Evolutionary conservation across 345 rosid species (phyloP).

Genomic region (Excoecaria agallocha): DNA sequence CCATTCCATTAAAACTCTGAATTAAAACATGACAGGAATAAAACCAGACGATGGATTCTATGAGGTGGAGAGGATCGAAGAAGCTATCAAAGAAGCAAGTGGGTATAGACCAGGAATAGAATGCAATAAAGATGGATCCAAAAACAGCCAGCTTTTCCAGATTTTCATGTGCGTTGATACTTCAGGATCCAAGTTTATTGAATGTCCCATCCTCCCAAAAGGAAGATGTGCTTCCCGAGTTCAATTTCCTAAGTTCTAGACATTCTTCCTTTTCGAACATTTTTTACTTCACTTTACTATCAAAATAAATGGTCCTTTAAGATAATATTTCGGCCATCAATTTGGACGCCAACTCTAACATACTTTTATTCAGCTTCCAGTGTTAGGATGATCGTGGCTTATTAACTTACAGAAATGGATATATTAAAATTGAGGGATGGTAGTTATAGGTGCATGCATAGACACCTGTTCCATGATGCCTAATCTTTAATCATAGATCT

Average conservation of each 20-base stretch:
- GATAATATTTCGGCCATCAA: too few relatives aligned
- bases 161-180: slow-evolving; percentile 67
- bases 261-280: background rate
- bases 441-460: too few relatives aligned
- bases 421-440: too few relatives aligned
- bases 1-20: background rate
- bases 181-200: slow-evolving; percentile 56
- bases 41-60: slow-evolving; percentile 60
- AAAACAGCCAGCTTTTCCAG: slow-evolving; percentile 50
- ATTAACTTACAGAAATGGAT: too few relatives aligned
- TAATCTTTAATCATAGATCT: too few relatives aligned
- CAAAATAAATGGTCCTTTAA: too few relatives aligned
- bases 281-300: too few relatives aligned
- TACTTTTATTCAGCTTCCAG: too few relatives aligned
- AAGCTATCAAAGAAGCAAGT: slow-evolving; percentile 43
- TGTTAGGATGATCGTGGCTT: too few relatives aligned
- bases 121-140: slow-evolving; percentile 55
- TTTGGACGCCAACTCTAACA: too few relatives aligned
- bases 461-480: too few relatives aligned
- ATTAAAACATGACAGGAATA: slow-evolving; percentile 36
- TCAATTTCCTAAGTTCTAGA: slow-evolving; percentile 63
- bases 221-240: slow-evolving; percentile 44
- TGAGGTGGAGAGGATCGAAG: slow-evolving; percentile 30
- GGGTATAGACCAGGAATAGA: slow-evolving; percentile 57
- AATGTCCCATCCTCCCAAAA: slow-evolving; percentile 54